These are phyloP conservation scores for Knoxia roxburghii DNA, from an alignment of 257 asterid genomes.

Conservation along the genomic window DNA sequence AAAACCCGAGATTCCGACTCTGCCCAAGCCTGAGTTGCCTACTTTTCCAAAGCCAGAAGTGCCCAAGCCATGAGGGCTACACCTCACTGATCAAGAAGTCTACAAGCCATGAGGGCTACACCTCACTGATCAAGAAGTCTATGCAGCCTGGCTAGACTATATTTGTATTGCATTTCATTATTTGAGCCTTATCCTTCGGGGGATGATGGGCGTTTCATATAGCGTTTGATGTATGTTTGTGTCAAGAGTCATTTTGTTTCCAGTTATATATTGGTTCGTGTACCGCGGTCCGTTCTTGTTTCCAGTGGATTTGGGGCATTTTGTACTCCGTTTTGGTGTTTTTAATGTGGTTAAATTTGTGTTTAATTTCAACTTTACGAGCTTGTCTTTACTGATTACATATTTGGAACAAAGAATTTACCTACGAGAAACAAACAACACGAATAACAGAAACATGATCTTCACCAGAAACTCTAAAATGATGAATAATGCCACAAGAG, in stretches of 20 bases:
- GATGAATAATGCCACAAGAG: no score
- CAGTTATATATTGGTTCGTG: no score
- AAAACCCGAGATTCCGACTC: conserved; percentile 18
- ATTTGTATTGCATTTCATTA: background rate
- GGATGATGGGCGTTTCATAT: background rate
- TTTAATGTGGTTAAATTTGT: no score
- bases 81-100: background rate
- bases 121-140: conserved; percentile 10
- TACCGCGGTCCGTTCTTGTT: background rate
- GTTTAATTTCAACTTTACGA: background rate
- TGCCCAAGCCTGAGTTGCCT: conserved; percentile 25
- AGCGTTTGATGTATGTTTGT: background rate
- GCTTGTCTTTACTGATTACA: background rate
- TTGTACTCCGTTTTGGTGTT: no score
- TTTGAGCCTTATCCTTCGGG: background rate
- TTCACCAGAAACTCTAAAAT: no score
- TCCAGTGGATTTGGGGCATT: background rate
- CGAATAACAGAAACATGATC: no score
- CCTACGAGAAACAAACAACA: background rate
- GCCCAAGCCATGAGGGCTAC: conserved; percentile 5
- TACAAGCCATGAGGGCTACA: conserved; percentile 2
- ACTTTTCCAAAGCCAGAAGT: conserved; percentile 18
- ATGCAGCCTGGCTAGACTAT: background rate
- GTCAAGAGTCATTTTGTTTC: no score
- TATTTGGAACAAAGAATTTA: background rate